These are phyloP conservation scores for Cystobasidium sp. DNA, from an alignment of 1,284 basidiomycete species.

Conservation along the genomic window DNA sequence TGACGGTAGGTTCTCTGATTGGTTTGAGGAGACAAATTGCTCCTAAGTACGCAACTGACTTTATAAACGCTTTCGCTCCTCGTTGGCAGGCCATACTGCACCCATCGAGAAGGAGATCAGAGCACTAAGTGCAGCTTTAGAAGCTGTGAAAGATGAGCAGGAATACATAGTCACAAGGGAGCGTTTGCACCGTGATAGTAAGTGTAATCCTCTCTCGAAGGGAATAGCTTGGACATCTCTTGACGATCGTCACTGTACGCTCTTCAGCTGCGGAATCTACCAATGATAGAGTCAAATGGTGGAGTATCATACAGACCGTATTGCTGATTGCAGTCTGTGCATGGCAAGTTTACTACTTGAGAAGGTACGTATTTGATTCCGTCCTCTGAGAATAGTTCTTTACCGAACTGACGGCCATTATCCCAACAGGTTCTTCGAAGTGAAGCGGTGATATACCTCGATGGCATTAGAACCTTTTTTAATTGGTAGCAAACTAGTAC, in stretches of 20 bases:
- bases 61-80: constrained; percentile 4
- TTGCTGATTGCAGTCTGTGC: constrained; percentile 88
- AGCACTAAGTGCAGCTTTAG: constrained; percentile 77
- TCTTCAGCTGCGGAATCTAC: constrained; percentile 60
- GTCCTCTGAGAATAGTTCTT: not conserved
- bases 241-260: no score
- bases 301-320: constrained; percentile 88
- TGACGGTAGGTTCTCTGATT: constrained; percentile 64
- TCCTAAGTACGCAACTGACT: not conserved
- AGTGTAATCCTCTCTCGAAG: constrained; percentile 36
- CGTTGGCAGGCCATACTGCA: constrained; percentile 64
- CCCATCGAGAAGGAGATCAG: constrained; percentile 97
- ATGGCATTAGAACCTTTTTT: not conserved
- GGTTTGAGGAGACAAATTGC: not conserved
- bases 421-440: constrained; percentile 41
- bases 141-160: constrained; percentile 96
- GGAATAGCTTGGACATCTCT: not conserved
- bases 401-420: not conserved
- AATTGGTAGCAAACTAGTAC: no score
- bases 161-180: constrained; percentile 97
- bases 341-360: constrained; percentile 98
- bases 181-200: constrained; percentile 84
- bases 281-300: constrained; percentile 97
- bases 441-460: constrained; percentile 23
- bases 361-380: constrained; percentile 14